Percentiles rank a stretch among this genome's conserved stretches.
Evolutionary conservation across 306 rosid species (phyloP).

Genomic region (Lupinus albus): DNA sequence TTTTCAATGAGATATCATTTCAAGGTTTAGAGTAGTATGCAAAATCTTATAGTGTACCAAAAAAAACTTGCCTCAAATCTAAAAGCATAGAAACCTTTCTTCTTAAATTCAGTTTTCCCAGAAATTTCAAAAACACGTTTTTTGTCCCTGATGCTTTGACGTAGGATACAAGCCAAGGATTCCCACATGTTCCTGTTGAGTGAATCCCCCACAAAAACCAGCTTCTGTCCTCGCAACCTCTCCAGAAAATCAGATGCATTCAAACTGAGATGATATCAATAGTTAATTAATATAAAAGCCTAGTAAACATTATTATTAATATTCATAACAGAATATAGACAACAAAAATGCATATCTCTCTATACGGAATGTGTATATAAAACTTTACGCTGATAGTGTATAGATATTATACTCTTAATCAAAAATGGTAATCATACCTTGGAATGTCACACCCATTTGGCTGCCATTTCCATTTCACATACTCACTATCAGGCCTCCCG

Average conservation of each 20-base stretch:
- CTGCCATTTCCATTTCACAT: conserved; percentile 90
- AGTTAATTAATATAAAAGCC: conserved; percentile 34
- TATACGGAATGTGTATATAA: too few relatives aligned
- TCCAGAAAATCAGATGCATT: conserved; percentile 91
- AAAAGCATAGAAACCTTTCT: conserved; percentile 78
- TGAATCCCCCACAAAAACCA: conserved; percentile 95
- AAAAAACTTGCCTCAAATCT: conserved; percentile 85
- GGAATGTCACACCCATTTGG: conserved; percentile 84
- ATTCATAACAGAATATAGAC: too few relatives aligned
- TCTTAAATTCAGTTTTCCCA: conserved; percentile 78
- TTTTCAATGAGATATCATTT: conserved; percentile 24
- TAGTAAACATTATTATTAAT: neutral
- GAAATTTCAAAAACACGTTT: conserved; percentile 74
- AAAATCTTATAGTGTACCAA: conserved; percentile 11
- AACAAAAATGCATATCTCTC: too few relatives aligned
- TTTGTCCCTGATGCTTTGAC: conserved; percentile 64
- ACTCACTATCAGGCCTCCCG: conserved; percentile 74
- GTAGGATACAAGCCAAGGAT: conserved; percentile 80
- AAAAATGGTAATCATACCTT: conserved; percentile 53
- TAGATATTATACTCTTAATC: too few relatives aligned
- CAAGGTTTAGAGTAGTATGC: neutral
- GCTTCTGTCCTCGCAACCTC: conserved; percentile 68
- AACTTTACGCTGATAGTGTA: too few relatives aligned
- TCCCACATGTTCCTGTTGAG: conserved; percentile 98
- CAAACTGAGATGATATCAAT: conserved; percentile 55